Percentiles rank a stretch among this genome's conserved stretches.
Conservation (phyloP, 2,329 filamentous ascomycete species). For the Thielaviopsis ethacetica region DNA sequence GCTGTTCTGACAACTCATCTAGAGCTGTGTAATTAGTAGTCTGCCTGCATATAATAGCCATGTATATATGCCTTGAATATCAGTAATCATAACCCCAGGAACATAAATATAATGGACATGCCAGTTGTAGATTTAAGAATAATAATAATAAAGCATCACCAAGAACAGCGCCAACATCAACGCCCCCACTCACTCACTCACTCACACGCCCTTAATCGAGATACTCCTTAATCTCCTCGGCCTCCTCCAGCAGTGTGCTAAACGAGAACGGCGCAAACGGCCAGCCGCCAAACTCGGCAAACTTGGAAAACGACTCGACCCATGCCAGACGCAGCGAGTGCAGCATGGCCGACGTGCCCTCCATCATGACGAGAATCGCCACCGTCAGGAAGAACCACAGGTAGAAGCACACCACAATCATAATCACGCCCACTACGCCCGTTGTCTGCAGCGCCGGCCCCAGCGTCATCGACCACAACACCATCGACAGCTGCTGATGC, state of each 20-base stretch:
- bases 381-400: conserved; percentile 74
- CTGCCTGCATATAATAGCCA: neutral
- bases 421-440: conserved; percentile 55
- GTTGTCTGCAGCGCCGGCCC: conserved; percentile 53
- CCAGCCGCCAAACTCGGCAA: conserved; percentile 81
- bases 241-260: conserved; percentile 67
- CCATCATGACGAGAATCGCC: conserved; percentile 74
- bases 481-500: conserved; percentile 91
- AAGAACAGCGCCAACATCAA: neutral
- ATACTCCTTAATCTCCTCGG: conserved; percentile 44
- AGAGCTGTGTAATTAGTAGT: neutral
- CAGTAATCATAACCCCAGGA: neutral
- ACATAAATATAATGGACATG: neutral
- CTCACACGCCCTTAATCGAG: conserved; percentile 23
- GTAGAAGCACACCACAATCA: conserved; percentile 68
- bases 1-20: neutral
- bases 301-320: conserved; percentile 97
- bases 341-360: conserved; percentile 82
- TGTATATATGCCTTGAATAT: neutral
- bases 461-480: conserved; percentile 94
- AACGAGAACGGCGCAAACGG: conserved; percentile 85
- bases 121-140: neutral
- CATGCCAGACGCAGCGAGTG: conserved; percentile 83
- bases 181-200: neutral
- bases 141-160: neutral